Evolutionary conservation across 257 asterid genomes (phyloP), one percentile per base, ranked within the genome.

Genomic region (Plantago major): DNA sequence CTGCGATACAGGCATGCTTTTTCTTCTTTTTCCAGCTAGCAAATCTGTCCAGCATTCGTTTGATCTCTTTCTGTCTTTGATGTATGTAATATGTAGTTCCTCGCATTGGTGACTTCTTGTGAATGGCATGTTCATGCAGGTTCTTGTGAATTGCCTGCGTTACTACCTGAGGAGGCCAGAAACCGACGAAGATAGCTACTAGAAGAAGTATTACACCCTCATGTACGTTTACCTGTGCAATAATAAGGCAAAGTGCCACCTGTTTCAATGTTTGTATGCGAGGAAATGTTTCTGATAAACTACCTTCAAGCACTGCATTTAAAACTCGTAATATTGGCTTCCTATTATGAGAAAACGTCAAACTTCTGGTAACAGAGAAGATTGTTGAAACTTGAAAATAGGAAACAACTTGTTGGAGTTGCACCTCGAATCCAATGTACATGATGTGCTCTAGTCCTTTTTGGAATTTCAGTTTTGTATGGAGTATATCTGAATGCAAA

Each of bases 161-260:
- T 84, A 79, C 86, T 86, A 84, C 81, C 84, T 91, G 45, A 74
- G 96, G 63, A 84, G 95, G 82, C 96, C 96, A 8, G 96, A 83
- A 58, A 67, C 96, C 5, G 95, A 86, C 22, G 98, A 91, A 46
- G 96, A 84, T 6, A 91, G 98, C 77, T 91, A 91, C 78, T 91
- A 83, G 76, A 75, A n/a, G 42, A 75, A n/a, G 42, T 26, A 55
- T 16, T 47, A 12, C 33, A 57, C 54, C 15, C 14, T 53, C 42
- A 22, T 53, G 58, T 53, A 53, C 19, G 42, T 3, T 53, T 53
- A 53, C 16, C 33, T 15, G 42, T 53, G 42, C 58, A 26, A 17
- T 38, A 54, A n/a, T 26, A 40, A 43, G 76, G 67, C 65, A 65
- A 16, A 12, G 63, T 55, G 40, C 46, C 47, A 7, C 63, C 59